A percentile compares a stretch with the other conserved stretches of the same genome.
These are phyloP conservation scores for Entelexis sorbosivorans DNA, from an alignment of 1,139 yeast genomes.

Conservation along the genomic window DNA sequence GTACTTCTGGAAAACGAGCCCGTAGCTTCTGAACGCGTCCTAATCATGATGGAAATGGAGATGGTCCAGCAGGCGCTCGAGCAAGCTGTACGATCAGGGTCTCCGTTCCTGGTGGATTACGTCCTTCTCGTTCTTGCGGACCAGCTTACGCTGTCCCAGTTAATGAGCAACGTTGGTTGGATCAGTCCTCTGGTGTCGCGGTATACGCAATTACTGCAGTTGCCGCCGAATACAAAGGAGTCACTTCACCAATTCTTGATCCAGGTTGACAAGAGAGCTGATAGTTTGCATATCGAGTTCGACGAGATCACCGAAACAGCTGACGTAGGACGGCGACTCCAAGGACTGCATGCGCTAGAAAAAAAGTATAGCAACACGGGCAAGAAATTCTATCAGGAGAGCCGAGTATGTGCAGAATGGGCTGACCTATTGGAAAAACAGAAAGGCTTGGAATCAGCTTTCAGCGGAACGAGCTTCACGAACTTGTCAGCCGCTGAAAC, in stretches of 20 bases:
- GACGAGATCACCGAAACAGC: constrained; percentile 5
- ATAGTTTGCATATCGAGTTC: constrained; percentile 36
- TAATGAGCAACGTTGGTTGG: constrained; percentile 44
- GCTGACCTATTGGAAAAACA: constrained; percentile 43
- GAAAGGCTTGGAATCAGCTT: constrained; percentile 44
- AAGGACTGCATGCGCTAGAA: constrained; percentile 14
- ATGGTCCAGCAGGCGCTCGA: constrained; percentile 61
- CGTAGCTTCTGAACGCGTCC: constrained; percentile 49
- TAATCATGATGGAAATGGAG: constrained; percentile 56
- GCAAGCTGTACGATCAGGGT: constrained; percentile 57
- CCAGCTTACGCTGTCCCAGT: constrained; percentile 42
- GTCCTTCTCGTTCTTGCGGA: constrained; percentile 46
- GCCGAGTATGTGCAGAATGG: constrained; percentile 39
- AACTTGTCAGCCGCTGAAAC: constrained; percentile 48
- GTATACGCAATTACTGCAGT: constrained; percentile 5
- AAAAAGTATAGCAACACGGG: constrained; percentile 12
- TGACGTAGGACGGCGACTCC: not conserved
- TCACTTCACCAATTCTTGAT: constrained; percentile 44
- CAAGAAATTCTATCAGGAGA: constrained; percentile 13
- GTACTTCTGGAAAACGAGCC: constrained; percentile 59
- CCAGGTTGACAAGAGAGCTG: constrained; percentile 47
- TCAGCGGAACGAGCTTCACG: constrained; percentile 41
- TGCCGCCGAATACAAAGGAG: constrained; percentile 23
- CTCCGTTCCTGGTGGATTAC: constrained; percentile 52
- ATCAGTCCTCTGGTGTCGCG: constrained; percentile 35